These are phyloP conservation scores for Myxozyma vanderwaltii DNA, from an alignment of 805 yeast genomes.

Conservation along the genomic window DNA sequence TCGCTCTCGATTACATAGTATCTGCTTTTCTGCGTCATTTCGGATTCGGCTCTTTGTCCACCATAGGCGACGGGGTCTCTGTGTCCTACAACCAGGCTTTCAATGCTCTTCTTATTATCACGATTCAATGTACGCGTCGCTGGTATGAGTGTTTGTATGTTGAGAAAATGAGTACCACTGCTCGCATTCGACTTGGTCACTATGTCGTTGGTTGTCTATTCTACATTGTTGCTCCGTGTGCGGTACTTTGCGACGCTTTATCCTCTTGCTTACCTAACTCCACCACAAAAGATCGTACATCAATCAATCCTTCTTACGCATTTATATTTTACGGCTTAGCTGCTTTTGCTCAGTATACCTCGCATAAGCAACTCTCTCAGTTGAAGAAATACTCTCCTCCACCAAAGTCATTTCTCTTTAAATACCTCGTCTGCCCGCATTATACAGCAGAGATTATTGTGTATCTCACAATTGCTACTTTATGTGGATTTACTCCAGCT, in stretches of 20 bases:
- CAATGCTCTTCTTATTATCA: conserved; percentile 4
- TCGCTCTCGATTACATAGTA: neutral
- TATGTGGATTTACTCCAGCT: conserved; percentile 30
- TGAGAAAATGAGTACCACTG: conserved; percentile 43
- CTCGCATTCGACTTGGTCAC: conserved; percentile 60
- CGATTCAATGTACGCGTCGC: conserved; percentile 55
- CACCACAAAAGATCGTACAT: neutral
- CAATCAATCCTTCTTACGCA: conserved; percentile 14
- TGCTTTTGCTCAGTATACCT: conserved; percentile 51
- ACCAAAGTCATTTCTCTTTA: conserved; percentile 41
- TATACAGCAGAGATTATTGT: conserved; percentile 60
- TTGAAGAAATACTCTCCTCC: conserved; percentile 61
- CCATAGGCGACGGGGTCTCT: neutral
- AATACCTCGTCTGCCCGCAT: conserved; percentile 58
- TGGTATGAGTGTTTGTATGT: conserved; percentile 52
- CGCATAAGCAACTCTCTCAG: conserved; percentile 54
- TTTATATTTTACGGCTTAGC: conserved; percentile 41
- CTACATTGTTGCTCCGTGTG: conserved; percentile 42
- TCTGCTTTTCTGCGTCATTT: neutral
- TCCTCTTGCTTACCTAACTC: neutral
- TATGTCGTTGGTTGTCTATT: conserved; percentile 59
- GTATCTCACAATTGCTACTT: conserved; percentile 44
- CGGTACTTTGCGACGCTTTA: conserved; percentile 12
- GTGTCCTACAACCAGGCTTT: conserved; percentile 3
- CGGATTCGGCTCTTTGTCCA: neutral